Conservation (phyloP, 2,329 filamentous ascomycete genomes). For the Microdochium paspali region DNA sequence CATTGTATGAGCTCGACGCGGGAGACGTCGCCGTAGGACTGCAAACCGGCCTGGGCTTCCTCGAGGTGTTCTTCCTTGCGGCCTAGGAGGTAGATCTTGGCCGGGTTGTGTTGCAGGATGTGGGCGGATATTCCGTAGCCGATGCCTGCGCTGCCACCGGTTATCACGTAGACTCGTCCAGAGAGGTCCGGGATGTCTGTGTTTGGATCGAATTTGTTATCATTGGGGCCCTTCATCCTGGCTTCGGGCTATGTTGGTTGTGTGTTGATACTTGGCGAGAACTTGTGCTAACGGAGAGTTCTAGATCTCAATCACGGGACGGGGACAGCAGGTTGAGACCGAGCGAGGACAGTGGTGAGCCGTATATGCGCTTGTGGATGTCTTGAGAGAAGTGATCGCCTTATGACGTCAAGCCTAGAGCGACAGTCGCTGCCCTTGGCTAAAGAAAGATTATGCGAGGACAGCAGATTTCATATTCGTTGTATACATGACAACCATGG, state of each 20-base stretch:
- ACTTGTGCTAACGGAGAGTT: no score
- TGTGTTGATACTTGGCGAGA: neutral
- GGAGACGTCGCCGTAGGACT: conserved; percentile 31
- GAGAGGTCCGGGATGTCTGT: conserved; percentile 12
- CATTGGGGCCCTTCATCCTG: neutral
- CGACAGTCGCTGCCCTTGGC: no score
- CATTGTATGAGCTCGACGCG: conserved; percentile 34
- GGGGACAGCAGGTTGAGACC: no score
- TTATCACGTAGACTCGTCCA: conserved; percentile 32
- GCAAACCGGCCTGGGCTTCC: conserved; percentile 29
- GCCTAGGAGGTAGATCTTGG: conserved; percentile 36
- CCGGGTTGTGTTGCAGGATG: conserved; percentile 37
- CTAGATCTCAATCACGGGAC: no score
- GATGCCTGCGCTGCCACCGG: conserved; percentile 38
- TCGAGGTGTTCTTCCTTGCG: conserved; percentile 37
- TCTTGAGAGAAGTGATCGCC: no score
- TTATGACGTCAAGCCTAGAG: no score
- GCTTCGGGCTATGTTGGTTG: neutral
- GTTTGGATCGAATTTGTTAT: conserved; percentile 11
- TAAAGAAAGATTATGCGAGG: no score
- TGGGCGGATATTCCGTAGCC: conserved; percentile 42
- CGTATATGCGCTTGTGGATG: no score
- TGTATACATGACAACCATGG: no score
- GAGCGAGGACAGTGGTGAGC: no score
- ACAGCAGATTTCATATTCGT: no score